phyloP scores from a whole-genome alignment of 1,139 yeast species.

The Magnusiomyces tetraspermus region DNA sequence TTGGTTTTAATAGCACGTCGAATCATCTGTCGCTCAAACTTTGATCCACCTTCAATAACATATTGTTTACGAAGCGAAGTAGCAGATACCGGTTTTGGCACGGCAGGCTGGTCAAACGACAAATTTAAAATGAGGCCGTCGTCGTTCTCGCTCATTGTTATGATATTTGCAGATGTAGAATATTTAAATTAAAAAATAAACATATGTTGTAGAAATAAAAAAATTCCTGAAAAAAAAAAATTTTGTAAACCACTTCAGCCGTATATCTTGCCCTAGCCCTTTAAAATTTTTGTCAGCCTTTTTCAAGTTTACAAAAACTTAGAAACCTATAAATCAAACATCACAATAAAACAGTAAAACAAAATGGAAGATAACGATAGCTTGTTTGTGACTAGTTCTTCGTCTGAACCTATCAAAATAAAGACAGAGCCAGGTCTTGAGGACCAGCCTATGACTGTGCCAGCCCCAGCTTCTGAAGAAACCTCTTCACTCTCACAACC shows the following conservation, averaged over 20 bases:
- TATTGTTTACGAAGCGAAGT: slow-evolving; percentile 9
- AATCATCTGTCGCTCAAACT: slow-evolving; percentile 14
- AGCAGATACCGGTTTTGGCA: slow-evolving; percentile 1
- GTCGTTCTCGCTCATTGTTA: slow-evolving; percentile 9
- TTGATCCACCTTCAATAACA: slow-evolving; percentile 13
- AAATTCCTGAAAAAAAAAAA: not conserved
- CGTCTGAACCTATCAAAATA: not conserved
- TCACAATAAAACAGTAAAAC: too few species aligned
- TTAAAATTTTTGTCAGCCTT: not conserved
- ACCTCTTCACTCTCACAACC: not conserved
- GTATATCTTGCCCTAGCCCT: not conserved
- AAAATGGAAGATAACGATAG: not conserved
- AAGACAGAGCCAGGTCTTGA: slow-evolving; percentile 1
- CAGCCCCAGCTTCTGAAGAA: not conserved
- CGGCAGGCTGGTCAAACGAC: slow-evolving; percentile 13
- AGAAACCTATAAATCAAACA: too few species aligned
- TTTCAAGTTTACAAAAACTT: not conserved
- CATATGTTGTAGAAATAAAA: not conserved
- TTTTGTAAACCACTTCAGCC: not conserved
- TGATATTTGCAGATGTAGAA: not conserved
- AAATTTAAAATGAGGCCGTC: slow-evolving; percentile 15
- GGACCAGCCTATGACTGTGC: not conserved
- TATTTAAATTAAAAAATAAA: not conserved
- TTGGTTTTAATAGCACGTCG: slow-evolving; percentile 13
- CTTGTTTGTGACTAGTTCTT: not conserved